Conservation (phyloP, 305 asterid species). For the Salvia sclarea region DNA sequence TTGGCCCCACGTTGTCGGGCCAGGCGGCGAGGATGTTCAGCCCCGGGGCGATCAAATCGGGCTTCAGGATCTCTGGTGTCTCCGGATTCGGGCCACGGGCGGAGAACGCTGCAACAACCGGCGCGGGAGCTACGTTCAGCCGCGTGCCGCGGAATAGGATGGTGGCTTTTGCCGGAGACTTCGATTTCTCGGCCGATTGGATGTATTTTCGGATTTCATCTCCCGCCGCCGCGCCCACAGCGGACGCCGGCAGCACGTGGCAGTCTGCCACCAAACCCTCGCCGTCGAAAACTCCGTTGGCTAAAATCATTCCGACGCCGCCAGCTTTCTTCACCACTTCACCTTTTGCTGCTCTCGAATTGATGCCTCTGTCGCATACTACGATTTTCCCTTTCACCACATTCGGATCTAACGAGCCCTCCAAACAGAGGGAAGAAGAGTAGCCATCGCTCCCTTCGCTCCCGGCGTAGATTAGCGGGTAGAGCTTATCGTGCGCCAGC, state of each 20-base stretch:
- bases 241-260: conserved; percentile 83
- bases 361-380: conserved; percentile 79
- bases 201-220: conserved; percentile 72
- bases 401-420: conserved; percentile 66
- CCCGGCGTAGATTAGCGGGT: conserved; percentile 80
- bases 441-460: conserved; percentile 79
- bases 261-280: conserved; percentile 89
- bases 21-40: conserved; percentile 87
- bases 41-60: conserved; percentile 93
- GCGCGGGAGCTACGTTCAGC: conserved; percentile 74
- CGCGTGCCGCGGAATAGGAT: conserved; percentile 67
- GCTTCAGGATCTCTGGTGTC: conserved; percentile 80
- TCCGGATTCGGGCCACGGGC: conserved; percentile 90
- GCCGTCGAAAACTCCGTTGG: conserved; percentile 87
- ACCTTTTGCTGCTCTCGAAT: conserved; percentile 83
- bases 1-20: conserved; percentile 78
- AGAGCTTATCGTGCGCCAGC: conserved; percentile 51
- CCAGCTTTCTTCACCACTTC: conserved; percentile 90
- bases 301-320: conserved; percentile 79
- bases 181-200: conserved; percentile 37
- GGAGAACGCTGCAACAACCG: conserved; percentile 76
- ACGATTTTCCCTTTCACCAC: conserved; percentile 67
- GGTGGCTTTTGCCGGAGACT: conserved; percentile 53
- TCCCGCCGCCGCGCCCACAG: conserved; percentile 70
- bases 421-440: conserved; percentile 77